phyloP scores from a whole-genome alignment of 2,329 filamentous ascomycete species.

The Neodidymelliopsis sp. region DNA sequence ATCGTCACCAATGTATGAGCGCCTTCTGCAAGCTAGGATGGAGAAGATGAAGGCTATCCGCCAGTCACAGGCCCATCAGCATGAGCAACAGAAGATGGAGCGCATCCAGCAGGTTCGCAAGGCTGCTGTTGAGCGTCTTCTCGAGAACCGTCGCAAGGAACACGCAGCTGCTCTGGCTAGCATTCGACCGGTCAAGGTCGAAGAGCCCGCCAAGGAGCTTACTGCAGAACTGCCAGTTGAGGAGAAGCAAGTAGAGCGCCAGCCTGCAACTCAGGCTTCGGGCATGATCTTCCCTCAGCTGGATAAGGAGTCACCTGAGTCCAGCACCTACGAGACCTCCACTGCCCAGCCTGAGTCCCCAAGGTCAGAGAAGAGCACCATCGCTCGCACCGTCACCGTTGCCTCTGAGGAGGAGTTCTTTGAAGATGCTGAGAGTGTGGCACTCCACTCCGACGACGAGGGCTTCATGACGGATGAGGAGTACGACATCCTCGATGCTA shows the following conservation, averaged over 20 bases:
- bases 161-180: constrained; percentile 38
- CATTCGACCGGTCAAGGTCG: constrained; percentile 31
- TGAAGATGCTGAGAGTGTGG: constrained; percentile 66
- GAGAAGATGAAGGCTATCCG: constrained; percentile 33
- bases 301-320: constrained; percentile 87
- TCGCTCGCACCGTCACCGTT: constrained; percentile 43
- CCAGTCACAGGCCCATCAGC: constrained; percentile 29
- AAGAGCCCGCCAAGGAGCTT: constrained; percentile 24
- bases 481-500: constrained; percentile 95
- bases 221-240: constrained; percentile 45
- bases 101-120: constrained; percentile 45
- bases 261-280: constrained; percentile 36
- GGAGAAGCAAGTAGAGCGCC: constrained; percentile 34
- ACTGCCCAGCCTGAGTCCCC: constrained; percentile 36
- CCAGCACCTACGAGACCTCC: constrained; percentile 73
- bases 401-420: constrained; percentile 61
- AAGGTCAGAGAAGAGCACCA: constrained; percentile 37
- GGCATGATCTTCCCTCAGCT: constrained; percentile 97
- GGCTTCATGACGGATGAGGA: constrained; percentile 96
- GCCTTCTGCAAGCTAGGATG: constrained; percentile 34
- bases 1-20: constrained; percentile 31
- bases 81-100: constrained; percentile 37
- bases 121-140: constrained; percentile 44
- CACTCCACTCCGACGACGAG: constrained; percentile 65
- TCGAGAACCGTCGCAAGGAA: constrained; percentile 43